These are phyloP conservation scores for Aspergillus sp. DNA, from an alignment of 2,329 filamentous ascomycete genomes.

Conservation along the genomic window DNA sequence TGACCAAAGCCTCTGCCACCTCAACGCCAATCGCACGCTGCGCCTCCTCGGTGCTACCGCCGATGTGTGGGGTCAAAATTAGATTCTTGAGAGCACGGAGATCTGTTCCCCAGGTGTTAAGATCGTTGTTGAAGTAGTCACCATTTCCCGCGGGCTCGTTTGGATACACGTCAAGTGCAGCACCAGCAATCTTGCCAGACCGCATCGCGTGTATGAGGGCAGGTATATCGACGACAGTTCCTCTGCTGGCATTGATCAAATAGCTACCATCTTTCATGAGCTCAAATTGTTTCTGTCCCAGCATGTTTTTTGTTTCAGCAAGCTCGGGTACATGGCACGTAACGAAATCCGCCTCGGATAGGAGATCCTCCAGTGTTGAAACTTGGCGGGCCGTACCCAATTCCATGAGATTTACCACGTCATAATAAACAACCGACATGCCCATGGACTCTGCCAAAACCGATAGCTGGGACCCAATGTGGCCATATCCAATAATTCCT, in stretches of 20 bases:
- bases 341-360: conserved; percentile 83
- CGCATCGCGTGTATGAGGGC: conserved; percentile 86
- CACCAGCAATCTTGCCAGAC: conserved; percentile 82
- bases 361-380: conserved; percentile 70
- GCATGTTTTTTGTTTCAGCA: conserved; percentile 89
- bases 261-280: conserved; percentile 93
- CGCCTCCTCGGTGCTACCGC: conserved; percentile 95
- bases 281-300: conserved; percentile 73
- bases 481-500: conserved; percentile 94
- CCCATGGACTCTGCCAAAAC: conserved; percentile 97
- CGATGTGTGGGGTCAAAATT: conserved; percentile 94
- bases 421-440: conserved; percentile 97
- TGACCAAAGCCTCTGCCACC: conserved; percentile 81
- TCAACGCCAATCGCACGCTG: conserved; percentile 95
- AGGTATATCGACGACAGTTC: conserved; percentile 90
- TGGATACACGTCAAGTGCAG: conserved; percentile 95
- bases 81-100: conserved; percentile 84
- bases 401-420: conserved; percentile 91
- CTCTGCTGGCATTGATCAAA: conserved; percentile 92
- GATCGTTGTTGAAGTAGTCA: conserved; percentile 82
- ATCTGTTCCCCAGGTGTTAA: conserved; percentile 85
- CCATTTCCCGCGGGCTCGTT: conserved; percentile 92
- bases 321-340: conserved; percentile 93
- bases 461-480: conserved; percentile 94
- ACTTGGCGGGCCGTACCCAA: conserved; percentile 87